These are phyloP conservation scores for Metschnikowia orientalis DNA, from an alignment of 805 yeast species.

Conservation along the genomic window DNA sequence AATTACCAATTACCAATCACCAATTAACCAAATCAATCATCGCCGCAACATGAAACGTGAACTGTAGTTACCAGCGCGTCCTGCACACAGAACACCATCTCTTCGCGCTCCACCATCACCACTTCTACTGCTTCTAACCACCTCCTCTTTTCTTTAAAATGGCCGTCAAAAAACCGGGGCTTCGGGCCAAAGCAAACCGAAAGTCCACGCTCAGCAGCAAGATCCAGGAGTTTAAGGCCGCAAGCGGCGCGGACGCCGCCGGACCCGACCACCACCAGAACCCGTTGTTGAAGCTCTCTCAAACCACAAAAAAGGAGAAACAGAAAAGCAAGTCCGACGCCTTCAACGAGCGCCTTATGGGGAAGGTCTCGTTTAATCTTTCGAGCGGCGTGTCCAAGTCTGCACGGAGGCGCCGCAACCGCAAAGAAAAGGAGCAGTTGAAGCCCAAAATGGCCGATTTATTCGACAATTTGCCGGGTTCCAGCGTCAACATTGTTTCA, in stretches of 20 bases:
- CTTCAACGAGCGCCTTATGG: conserved; percentile 28
- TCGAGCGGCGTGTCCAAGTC: conserved; percentile 59
- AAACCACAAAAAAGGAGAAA: conserved; percentile 52
- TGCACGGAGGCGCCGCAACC: conserved; percentile 58
- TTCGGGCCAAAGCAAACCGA: conserved; percentile 30
- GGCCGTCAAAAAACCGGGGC: conserved; percentile 33
- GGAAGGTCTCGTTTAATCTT: conserved; percentile 29
- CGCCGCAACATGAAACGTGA: too few relatives aligned
- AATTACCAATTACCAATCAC: too few relatives aligned
- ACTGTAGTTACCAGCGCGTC: too few relatives aligned
- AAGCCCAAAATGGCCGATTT: conserved; percentile 67
- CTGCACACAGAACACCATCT: conserved; percentile 1
- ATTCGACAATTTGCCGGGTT: conserved; percentile 45
- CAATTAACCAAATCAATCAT: too few relatives aligned
- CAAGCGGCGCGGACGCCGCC: conserved; percentile 5
- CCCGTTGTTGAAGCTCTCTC: conserved; percentile 51
- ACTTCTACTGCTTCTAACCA: too few relatives aligned
- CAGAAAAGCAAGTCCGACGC: conserved; percentile 36
- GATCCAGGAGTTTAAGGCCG: conserved; percentile 24
- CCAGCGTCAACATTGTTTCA: conserved; percentile 16
- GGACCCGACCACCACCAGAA: conserved; percentile 28
- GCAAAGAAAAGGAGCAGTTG: conserved; percentile 55
- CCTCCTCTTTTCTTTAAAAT: too few relatives aligned
- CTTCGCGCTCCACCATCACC: too few relatives aligned
- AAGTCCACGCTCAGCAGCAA: conserved; percentile 22